Conservation (phyloP, 192 early-diverging fungal genomes). For the Podochytrium sp. region DNA sequence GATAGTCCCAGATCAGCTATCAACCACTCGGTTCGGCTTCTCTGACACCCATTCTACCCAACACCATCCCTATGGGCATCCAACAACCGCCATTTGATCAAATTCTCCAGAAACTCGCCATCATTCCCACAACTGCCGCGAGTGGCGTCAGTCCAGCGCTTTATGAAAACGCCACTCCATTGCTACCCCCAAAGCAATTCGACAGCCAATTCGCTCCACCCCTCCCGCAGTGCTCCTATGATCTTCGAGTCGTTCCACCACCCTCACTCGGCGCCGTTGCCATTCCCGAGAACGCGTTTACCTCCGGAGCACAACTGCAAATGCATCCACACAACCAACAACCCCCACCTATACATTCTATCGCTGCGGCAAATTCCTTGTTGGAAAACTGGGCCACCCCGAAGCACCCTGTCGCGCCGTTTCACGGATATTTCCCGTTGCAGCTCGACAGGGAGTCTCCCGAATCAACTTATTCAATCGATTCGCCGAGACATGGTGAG, state of each 20-base stretch:
- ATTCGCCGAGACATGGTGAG: no score
- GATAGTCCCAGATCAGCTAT: no score
- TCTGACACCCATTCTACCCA: no score
- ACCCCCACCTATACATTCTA: neutral
- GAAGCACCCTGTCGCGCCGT: neutral
- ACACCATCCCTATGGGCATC: no score
- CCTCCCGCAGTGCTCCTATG: neutral
- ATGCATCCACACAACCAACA: neutral
- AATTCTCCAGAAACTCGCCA: no score
- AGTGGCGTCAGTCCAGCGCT: neutral
- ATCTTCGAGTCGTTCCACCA: neutral
- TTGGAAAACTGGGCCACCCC: neutral
- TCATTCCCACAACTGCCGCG: no score
- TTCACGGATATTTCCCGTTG: neutral
- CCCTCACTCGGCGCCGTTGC: neutral
- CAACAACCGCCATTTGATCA: no score
- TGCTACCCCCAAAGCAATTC: neutral
- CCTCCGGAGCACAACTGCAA: neutral
- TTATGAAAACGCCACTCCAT: neutral
- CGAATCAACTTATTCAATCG: neutral
- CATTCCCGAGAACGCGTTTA: neutral
- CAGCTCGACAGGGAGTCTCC: neutral
- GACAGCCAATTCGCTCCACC: neutral
- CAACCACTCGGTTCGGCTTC: no score
- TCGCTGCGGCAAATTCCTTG: neutral